phyloP scores from a whole-genome alignment of 2,329 filamentous ascomycete genomes.

The Trichophyton mentagrophytes region DNA sequence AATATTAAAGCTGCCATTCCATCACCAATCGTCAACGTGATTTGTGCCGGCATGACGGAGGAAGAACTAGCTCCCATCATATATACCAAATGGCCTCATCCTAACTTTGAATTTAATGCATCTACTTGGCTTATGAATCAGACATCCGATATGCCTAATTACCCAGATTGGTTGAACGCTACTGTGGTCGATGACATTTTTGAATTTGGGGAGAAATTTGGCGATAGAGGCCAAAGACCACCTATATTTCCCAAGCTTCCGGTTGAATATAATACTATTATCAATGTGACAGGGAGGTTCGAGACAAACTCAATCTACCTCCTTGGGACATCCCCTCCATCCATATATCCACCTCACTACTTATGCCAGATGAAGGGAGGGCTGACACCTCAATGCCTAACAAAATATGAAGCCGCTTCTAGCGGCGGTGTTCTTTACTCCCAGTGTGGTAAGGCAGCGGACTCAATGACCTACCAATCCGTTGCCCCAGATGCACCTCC shows the following conservation, averaged over 20 bases:
- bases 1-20: conserved; percentile 54
- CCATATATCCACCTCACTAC: conserved; percentile 41
- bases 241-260: conserved; percentile 47
- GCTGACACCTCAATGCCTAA: conserved; percentile 53
- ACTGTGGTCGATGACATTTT: conserved; percentile 60
- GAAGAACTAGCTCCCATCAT: conserved; percentile 52
- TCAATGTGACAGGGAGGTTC: conserved; percentile 34
- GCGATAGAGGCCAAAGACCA: conserved; percentile 35
- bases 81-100: conserved; percentile 46
- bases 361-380: conserved; percentile 56
- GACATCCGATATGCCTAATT: conserved; percentile 23
- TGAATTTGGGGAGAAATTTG: conserved; percentile 43
- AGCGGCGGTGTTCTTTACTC: conserved; percentile 48
- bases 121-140: conserved; percentile 20
- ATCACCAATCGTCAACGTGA: conserved; percentile 56
- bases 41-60: conserved; percentile 54
- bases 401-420: conserved; percentile 41
- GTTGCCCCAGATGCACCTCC: conserved; percentile 18
- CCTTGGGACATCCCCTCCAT: conserved; percentile 40
- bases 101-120: conserved; percentile 16
- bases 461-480: conserved; percentile 42
- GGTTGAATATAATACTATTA: conserved; percentile 51
- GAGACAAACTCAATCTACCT: conserved; percentile 50
- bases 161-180: conserved; percentile 38
- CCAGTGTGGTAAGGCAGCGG: conserved; percentile 47